Evolutionary conservation across 2,329 filamentous ascomycete genomes (phyloP), one percentile per base, ranked within the genome.

Genomic region (Pseudopyricularia cyperi): DNA sequence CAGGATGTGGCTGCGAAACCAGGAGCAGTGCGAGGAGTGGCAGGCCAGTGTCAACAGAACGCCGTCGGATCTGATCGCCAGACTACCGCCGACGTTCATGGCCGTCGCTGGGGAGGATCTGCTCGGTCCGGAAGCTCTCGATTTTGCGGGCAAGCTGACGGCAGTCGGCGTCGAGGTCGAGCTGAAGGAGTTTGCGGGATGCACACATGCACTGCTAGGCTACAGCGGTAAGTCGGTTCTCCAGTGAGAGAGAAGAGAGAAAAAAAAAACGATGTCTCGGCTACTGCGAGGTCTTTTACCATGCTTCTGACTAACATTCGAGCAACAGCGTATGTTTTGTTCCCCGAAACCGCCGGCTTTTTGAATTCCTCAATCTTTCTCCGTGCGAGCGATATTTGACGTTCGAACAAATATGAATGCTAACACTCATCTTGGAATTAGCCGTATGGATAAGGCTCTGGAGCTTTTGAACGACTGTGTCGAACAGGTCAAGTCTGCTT

Each of bases 41-140:
- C 60, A 66, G 19, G 62, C 64, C 8, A 65, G 62, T 17, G 64
- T 64, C 11, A 62, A 63, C 42, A 49, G 58, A 17, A 59, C 63
- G 3, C 55, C 62, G 0, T 50, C 55, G 3, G 26, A 53, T 5
- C 32, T 65, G 7, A 34, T 67, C n/a, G 54, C 46, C 17, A 58
- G 55, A 15, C 55, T 63, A 8, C 65, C 65, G 15, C 60, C 53
- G 37, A 63, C 64, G 1, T 67, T 62, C 57, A 56, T 67, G 4
- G 62, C 61, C 1, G 56, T 63, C 14, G 57, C 64, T 4, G 65
- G 66, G 44, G 57, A 60, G 49, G 65, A 68, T 46, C 52, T 68
- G 15, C 57, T 67, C 1, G 60, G 63, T 14, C 59, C 61, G 0
- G 65, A 67, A 54, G 65, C 59, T 0, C 28, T 63, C 15, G 48